Conservation (phyloP, 1,139 yeast genomes). For the Diutina pseudorugosa region DNA sequence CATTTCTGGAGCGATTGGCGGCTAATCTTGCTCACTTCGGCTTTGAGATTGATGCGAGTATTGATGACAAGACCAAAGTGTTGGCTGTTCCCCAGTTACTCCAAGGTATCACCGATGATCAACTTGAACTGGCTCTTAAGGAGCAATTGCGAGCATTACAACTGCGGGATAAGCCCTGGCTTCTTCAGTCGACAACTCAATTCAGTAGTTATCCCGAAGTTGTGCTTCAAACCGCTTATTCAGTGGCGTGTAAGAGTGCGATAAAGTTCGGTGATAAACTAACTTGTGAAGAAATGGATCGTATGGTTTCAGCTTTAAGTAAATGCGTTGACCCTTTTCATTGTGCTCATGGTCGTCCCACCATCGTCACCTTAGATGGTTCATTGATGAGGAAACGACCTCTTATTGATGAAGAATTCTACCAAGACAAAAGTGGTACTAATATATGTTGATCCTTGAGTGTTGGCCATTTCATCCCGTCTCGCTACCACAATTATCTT, state of each 20-base stretch:
- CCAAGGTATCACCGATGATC: constrained; percentile 20
- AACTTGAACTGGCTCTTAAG: not conserved
- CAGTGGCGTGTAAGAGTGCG: constrained; percentile 63
- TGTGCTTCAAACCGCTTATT: constrained; percentile 37
- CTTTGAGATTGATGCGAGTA: constrained; percentile 11
- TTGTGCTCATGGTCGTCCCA: constrained; percentile 86
- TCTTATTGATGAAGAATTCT: not conserved
- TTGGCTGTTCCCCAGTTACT: constrained; percentile 18
- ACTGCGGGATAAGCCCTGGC: not conserved
- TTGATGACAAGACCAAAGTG: constrained; percentile 20
- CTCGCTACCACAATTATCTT: too few relatives aligned
- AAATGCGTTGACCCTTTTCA: constrained; percentile 53
- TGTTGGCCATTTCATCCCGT: too few relatives aligned
- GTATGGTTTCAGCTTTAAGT: constrained; percentile 28
- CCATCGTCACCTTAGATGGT: constrained; percentile 42
- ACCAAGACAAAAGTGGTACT: not conserved
- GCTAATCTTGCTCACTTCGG: not conserved
- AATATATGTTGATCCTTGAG: too few relatives aligned
- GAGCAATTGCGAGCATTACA: not conserved
- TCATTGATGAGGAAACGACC: not conserved
- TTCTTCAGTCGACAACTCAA: not conserved
- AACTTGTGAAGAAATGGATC: constrained; percentile 27
- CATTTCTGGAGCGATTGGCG: constrained; percentile 7
- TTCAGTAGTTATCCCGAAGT: constrained; percentile 26
- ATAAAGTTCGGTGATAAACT: constrained; percentile 62